Evolutionary conservation across 116 monocot genomes (phyloP).

Genomic region (Trichopus zeylanicus): DNA sequence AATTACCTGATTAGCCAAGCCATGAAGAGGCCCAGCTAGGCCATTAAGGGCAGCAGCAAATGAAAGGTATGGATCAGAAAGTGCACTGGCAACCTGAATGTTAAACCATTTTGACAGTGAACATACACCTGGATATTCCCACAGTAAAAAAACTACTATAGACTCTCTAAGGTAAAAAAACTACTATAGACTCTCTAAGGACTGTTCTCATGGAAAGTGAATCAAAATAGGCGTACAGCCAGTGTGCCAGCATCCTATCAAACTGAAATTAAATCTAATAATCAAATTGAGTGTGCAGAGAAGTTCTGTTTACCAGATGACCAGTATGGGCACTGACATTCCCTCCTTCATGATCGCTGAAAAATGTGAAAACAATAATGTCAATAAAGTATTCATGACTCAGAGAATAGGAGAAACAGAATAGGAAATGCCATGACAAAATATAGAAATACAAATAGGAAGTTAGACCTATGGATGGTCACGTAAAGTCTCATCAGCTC

Average conservation of each 20-base stretch:
- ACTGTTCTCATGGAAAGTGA: background rate
- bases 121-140: background rate
- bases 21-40: conserved; percentile 96
- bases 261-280: background rate
- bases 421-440: background rate
- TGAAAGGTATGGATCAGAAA: conserved; percentile 93
- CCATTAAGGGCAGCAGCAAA: conserved; percentile 98
- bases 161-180: too few relatives aligned
- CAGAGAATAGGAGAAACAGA: background rate
- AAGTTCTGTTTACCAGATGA: conserved; percentile 75
- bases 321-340: conserved; percentile 98
- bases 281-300: background rate
- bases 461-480: conserved; percentile 71
- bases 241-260: background rate
- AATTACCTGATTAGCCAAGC: conserved; percentile 95
- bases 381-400: background rate
- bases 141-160: background rate
- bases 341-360: conserved; percentile 97
- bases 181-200: too few relatives aligned
- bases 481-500: conserved; percentile 98
- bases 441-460: background rate
- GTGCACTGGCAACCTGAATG: conserved; percentile 88
- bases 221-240: background rate
- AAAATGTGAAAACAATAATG: conserved; percentile 8
- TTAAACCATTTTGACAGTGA: background rate